A percentile compares a stretch with the other conserved stretches of the same genome.
Evolutionary conservation across 768 basidiomycete species (phyloP).

Genomic region (Hortiboletus flavorubellus): DNA sequence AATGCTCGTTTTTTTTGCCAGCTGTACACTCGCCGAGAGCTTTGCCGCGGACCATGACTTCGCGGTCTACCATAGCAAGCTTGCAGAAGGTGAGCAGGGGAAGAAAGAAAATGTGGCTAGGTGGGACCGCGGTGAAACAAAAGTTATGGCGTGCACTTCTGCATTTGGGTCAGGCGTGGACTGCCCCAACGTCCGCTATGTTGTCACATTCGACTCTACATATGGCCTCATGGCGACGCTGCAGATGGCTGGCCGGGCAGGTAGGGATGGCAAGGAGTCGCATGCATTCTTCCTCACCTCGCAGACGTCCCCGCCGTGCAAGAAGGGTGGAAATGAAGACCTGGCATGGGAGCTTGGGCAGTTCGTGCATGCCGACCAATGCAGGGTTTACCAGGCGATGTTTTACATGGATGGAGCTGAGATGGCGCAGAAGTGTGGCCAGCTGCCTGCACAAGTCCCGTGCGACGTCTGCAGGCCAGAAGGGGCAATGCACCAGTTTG

Average conservation of each 20-base stretch:
- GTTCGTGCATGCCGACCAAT: background rate
- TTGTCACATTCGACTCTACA: background rate
- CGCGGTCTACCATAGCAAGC: background rate
- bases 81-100: background rate
- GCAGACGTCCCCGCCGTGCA: background rate
- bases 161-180: constrained; percentile 1
- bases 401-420: background rate
- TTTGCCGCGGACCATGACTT: background rate
- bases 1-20: background rate
- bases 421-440: background rate
- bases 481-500: background rate
- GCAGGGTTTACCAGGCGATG: background rate
- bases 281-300: background rate
- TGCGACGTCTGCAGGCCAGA: background rate
- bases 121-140: background rate
- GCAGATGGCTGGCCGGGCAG: too few relatives aligned
- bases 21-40: background rate
- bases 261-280: background rate
- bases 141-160: background rate
- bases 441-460: background rate
- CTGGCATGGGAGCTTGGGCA: background rate
- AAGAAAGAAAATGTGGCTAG: background rate
- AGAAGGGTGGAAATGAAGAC: background rate
- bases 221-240: too few relatives aligned
- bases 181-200: background rate